Evolutionary conservation across 1,284 basidiomycete species (phyloP).

Genomic region (Wolfiporia cocos): DNA sequence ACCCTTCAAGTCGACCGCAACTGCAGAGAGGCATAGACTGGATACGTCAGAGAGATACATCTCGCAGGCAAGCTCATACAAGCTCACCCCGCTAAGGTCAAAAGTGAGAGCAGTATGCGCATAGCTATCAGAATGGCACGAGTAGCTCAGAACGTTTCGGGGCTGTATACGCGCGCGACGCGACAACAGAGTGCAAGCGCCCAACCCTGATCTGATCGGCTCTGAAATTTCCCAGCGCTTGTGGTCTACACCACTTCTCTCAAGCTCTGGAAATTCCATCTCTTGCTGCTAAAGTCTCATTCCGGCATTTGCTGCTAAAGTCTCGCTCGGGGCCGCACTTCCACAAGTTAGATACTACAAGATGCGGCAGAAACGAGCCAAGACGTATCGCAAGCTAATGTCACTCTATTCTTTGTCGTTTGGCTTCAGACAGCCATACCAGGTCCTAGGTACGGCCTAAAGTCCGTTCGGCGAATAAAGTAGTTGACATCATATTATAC

Average conservation of each 20-base stretch:
- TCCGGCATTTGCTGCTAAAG: too few species aligned
- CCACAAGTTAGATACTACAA: conserved; percentile 13
- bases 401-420: conserved; percentile 79
- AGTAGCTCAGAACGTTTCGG: too few species aligned
- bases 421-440: conserved; percentile 88
- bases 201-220: too few species aligned
- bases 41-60: background rate
- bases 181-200: too few species aligned
- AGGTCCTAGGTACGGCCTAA: conserved; percentile 64
- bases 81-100: conserved; percentile 19
- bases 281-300: too few species aligned
- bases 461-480: background rate
- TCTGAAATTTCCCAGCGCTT: too few species aligned
- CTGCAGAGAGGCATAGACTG: conserved; percentile 25
- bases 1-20: conserved; percentile 51
- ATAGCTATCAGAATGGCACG: conserved; percentile 9
- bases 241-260: too few species aligned
- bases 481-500: too few species aligned
- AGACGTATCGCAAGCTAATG: conserved; percentile 91
- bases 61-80: background rate
- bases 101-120: conserved; percentile 17
- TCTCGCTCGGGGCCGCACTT: too few species aligned
- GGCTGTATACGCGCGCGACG: too few species aligned
- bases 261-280: too few species aligned
- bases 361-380: conserved; percentile 93